phyloP scores from a whole-genome alignment of 768 basidiomycete genomes.

The Sporobolomyces phaffii region DNA sequence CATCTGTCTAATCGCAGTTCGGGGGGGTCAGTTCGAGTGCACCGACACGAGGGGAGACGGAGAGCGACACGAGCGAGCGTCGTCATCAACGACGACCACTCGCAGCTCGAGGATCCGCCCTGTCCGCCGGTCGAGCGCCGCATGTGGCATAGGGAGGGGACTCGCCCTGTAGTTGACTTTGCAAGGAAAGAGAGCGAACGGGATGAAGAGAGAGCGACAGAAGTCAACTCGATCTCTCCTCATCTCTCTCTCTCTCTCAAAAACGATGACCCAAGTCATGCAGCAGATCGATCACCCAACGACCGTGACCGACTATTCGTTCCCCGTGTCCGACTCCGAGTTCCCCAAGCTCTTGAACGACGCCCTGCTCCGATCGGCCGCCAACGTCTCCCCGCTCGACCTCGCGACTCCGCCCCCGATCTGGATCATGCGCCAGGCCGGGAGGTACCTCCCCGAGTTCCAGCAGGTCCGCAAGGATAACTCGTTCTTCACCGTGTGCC shows the following conservation, averaged over 20 bases:
- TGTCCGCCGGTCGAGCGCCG: too few relatives aligned
- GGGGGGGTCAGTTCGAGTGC: neutral
- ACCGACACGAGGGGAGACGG: too few relatives aligned
- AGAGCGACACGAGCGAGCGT: too few relatives aligned
- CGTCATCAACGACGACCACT: too few relatives aligned
- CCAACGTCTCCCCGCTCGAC: slow-evolving; percentile 16
- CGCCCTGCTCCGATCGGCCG: neutral
- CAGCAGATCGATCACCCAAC: slow-evolving; percentile 33
- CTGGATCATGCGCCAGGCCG: slow-evolving; percentile 43
- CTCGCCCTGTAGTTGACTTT: too few relatives aligned
- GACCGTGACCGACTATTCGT: slow-evolving; percentile 22
- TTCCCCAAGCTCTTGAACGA: slow-evolving; percentile 49
- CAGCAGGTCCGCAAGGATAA: slow-evolving; percentile 74
- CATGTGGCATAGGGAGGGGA: too few relatives aligned
- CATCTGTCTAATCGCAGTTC: neutral
- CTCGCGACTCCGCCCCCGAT: slow-evolving; percentile 34
- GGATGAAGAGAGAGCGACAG: too few relatives aligned
- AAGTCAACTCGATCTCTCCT: too few relatives aligned
- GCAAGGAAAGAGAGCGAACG: too few relatives aligned
- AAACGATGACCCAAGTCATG: neutral
- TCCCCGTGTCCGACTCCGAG: slow-evolving; percentile 14
- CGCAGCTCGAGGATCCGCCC: too few relatives aligned
- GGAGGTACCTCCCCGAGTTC: slow-evolving; percentile 58
- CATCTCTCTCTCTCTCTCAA: neutral
- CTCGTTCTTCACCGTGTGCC: slow-evolving; percentile 92